Percentiles rank a stretch among this genome's conserved stretches.
Evolutionary conservation across 176 grass and related monocot genomes (phyloP).

Genomic region (Cenchrus purpureus): DNA sequence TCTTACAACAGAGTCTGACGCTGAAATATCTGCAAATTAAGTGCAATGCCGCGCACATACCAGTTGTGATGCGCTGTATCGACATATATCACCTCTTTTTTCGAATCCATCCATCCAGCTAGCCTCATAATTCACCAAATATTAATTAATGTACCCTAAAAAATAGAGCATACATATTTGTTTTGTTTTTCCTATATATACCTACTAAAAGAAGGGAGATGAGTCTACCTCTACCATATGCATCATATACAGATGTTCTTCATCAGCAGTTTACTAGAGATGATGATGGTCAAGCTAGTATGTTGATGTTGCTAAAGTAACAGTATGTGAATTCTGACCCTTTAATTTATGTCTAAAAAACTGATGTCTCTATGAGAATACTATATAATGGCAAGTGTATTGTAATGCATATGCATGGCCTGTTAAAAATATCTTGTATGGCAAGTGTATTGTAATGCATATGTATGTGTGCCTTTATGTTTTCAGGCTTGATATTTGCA

Average conservation of each 20-base stretch:
- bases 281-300: neutral
- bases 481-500: neutral
- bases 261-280: neutral
- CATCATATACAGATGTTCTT: neutral
- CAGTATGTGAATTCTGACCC: neutral
- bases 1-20: neutral
- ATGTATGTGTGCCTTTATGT: conserved; percentile 2
- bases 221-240: neutral
- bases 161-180: neutral
- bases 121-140: neutral
- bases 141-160: neutral
- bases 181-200: neutral
- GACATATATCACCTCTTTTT: neutral
- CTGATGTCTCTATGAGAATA: conserved; percentile 5
- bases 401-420: neutral
- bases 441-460: neutral
- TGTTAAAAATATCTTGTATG: neutral
- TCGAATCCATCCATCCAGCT: neutral
- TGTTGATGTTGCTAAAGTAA: neutral
- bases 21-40: neutral
- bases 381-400: neutral
- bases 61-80: neutral
- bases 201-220: neutral
- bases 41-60: neutral
- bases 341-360: neutral